Evolutionary conservation across 1,139 yeast species (phyloP), one percentile per base, ranked within the genome.

Genomic region (Kluyveromyces sp.): DNA sequence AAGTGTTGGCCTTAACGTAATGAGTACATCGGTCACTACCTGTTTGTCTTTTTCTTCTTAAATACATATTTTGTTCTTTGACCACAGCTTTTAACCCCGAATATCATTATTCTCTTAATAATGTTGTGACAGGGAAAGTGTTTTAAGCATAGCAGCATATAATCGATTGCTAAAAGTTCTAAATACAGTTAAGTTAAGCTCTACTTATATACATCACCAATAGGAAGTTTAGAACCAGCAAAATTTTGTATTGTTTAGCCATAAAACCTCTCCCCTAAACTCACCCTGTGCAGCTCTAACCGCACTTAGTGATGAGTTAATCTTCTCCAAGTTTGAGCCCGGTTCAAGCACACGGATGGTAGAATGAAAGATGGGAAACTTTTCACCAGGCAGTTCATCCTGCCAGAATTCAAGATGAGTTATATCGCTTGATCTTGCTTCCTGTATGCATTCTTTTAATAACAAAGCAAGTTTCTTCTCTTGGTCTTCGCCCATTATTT

Each of bases 241-340:
- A 40, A 55, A 63, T 47, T 64, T 63, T 10, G 65, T 55, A 40
- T 64, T 64, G 45, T 63, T 59, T 10, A 54, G 59, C 68, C 68
- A 64, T 5, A 50, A 44, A 3, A 58, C 45, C 4, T 33, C 34
- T 10, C 15, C 15, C 15, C 53, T 36, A 4, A 58, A 59, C 1
- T 46, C 43, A 7, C 48, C 57, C 15, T 48, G 46, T 6, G 65
- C 59, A 6, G 62, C 55, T 42, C 64, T 57, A 21, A 61, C 56
- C 4, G 67, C 68, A 49, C 67, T 63, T 25, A 60, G 35, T 1
- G 68, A 64, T 8, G 58, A 52, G 45, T 64, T 64, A 33, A 51
- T 51, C 15, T 45, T 50, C 31, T 49, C 55, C 15, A 61, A 44
- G 41, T 58, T 53, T 10, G 54, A 45, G 2, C 48, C 49, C 28